These are phyloP conservation scores for Macadamia tetraphylla DNA, from an alignment of 164 flowering plant genomes.

Conservation along the genomic window DNA sequence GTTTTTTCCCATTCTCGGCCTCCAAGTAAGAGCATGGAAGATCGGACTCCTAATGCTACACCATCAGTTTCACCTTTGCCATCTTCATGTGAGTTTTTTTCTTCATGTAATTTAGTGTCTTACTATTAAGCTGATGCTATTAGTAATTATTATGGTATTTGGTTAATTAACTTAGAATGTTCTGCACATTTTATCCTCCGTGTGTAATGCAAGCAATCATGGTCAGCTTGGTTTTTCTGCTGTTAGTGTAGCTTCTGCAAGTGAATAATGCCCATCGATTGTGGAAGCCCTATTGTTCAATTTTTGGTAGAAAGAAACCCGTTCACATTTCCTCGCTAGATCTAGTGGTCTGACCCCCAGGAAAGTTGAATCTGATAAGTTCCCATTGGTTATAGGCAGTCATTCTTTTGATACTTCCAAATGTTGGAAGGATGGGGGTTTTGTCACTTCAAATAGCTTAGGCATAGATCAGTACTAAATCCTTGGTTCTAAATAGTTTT, in stretches of 20 bases:
- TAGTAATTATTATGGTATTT: background rate
- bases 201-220: background rate
- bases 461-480: no score
- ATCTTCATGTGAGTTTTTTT: constrained; percentile 48
- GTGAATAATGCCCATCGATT: background rate
- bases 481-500: no score
- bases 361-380: no score
- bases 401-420: no score
- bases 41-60: constrained; percentile 25
- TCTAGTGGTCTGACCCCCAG: background rate
- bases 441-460: no score
- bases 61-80: constrained; percentile 36
- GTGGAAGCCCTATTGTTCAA: background rate
- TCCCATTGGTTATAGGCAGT: no score
- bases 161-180: background rate
- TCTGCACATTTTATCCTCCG: no score
- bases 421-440: no score
- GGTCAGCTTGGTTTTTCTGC: background rate
- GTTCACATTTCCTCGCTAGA: background rate
- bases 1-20: constrained; percentile 49
- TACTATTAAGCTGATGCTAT: background rate
- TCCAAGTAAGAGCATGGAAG: constrained; percentile 33
- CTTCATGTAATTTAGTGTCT: background rate
- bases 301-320: background rate
- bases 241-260: background rate